Conservation (phyloP, 2,329 filamentous ascomycete genomes). For the Bipolaris zeicola region DNA sequence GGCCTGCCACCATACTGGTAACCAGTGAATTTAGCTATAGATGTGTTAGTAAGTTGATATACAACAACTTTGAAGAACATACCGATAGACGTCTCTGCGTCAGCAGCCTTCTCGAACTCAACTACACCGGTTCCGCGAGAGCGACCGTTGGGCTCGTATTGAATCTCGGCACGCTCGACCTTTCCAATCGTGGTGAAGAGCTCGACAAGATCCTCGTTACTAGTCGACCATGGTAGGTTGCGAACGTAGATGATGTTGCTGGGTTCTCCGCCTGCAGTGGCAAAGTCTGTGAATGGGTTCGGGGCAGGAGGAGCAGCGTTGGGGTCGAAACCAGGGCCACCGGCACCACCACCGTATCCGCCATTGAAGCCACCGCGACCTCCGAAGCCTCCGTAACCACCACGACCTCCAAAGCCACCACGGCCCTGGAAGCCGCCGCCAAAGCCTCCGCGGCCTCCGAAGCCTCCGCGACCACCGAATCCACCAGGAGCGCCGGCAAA, state of each 20-base stretch:
- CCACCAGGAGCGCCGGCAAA: conserved; percentile 70
- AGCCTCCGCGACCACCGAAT: conserved; percentile 44
- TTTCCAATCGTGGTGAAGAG: conserved; percentile 98
- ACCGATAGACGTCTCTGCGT: conserved; percentile 88
- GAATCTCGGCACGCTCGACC: conserved; percentile 97
- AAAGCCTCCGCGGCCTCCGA: conserved; percentile 47
- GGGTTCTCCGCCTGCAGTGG: conserved; percentile 82
- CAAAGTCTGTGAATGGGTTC: conserved; percentile 93
- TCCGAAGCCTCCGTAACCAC: conserved; percentile 51
- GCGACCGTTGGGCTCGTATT: conserved; percentile 95
- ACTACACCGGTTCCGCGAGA: conserved; percentile 97
- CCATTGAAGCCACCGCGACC: conserved; percentile 42
- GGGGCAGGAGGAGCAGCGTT: conserved; percentile 62
- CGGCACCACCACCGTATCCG: conserved; percentile 49
- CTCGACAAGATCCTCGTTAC: conserved; percentile 95
- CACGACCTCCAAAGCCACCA: conserved; percentile 30
- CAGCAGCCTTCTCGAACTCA: conserved; percentile 80
- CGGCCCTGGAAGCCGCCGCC: conserved; percentile 60
- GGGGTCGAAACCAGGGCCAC: conserved; percentile 54
- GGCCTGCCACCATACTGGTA: conserved; percentile 97
- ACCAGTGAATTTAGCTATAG: conserved; percentile 85
- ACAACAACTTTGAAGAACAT: conserved; percentile 34
- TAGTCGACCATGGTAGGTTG: conserved; percentile 98
- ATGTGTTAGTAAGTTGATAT: conserved; percentile 30
- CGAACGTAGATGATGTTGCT: conserved; percentile 90